Conservation (phyloP, 2,329 filamentous ascomycete species). For the Reticulascus tulasneorum region DNA sequence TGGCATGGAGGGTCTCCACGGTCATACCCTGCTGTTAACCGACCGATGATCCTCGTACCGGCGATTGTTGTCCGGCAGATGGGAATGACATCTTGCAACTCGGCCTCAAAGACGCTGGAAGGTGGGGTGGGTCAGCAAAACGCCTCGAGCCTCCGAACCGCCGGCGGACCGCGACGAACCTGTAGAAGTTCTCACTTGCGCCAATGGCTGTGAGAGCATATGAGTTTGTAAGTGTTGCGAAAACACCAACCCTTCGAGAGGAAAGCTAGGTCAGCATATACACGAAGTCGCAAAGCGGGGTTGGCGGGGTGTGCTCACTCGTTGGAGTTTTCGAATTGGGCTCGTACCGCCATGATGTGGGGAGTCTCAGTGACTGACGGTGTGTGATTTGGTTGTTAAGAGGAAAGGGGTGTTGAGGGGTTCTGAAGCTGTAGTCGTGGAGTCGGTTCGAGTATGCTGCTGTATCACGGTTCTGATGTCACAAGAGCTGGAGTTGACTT, state of each 20-base stretch:
- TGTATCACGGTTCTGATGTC: no score
- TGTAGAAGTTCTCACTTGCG: conserved; percentile 98
- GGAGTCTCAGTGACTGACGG: no score
- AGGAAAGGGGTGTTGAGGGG: no score
- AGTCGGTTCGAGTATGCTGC: no score
- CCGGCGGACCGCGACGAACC: conserved; percentile 34
- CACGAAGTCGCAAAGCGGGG: conserved; percentile 16
- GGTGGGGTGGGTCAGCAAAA: conserved; percentile 8
- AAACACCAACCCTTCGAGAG: conserved; percentile 86
- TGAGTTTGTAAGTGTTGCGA: conserved; percentile 93
- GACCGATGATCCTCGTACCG: conserved; percentile 91
- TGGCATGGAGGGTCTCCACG: background rate
- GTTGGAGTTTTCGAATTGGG: conserved; percentile 86
- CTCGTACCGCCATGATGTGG: conserved; percentile 65
- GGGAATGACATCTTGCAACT: conserved; percentile 94
- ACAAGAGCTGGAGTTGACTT: no score
- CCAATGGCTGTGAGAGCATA: conserved; percentile 93
- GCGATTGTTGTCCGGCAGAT: conserved; percentile 96
- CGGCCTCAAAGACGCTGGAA: conserved; percentile 85
- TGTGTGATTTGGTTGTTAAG: no score
- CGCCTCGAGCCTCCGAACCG: background rate
- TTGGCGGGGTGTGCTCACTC: conserved; percentile 56
- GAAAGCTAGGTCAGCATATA: conserved; percentile 16
- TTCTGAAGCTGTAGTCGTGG: no score
- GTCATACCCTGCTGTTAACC: conserved; percentile 81